Conservation (phyloP, 1,284 basidiomycete species). For the Ustilago hordei region DNA sequence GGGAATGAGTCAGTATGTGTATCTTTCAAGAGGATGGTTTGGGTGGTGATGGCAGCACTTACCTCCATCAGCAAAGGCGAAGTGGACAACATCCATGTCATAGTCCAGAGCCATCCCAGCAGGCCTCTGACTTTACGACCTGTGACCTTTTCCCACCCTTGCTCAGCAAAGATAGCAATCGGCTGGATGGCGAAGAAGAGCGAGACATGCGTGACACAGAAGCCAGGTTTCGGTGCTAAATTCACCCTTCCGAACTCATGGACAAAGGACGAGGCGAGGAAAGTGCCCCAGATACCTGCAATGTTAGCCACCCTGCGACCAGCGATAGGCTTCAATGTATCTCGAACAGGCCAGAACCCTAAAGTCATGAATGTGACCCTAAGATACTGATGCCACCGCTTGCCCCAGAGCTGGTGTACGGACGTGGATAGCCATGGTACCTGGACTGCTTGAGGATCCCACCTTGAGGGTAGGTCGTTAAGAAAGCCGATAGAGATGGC, state of each 20-base stretch:
- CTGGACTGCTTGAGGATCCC: constrained; percentile 30
- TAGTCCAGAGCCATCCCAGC: constrained; percentile 37
- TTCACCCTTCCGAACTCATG: constrained; percentile 37
- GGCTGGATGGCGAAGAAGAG: constrained; percentile 39
- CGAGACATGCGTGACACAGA: constrained; percentile 1
- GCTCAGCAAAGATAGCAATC: constrained; percentile 29
- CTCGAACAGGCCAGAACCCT: constrained; percentile 28
- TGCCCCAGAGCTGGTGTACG: constrained; percentile 30
- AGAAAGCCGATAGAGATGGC: constrained; percentile 15
- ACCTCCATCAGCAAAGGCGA: constrained; percentile 21
- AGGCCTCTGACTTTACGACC: constrained; percentile 21
- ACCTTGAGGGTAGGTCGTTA: constrained; percentile 17
- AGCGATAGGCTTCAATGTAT: neutral
- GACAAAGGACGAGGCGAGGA: constrained; percentile 35
- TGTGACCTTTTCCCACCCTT: constrained; percentile 16
- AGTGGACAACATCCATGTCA: constrained; percentile 17
- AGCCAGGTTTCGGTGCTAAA: constrained; percentile 11
- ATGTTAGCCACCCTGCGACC: constrained; percentile 14
- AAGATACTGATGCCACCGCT: constrained; percentile 48
- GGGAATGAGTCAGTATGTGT: too few species aligned
- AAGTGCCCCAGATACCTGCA: constrained; percentile 27
- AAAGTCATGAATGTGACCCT: constrained; percentile 32
- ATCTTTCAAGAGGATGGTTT: too few species aligned
- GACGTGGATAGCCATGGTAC: constrained; percentile 29
- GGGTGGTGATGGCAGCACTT: too few species aligned